Evolutionary conservation across 352 stramenopile genomes (phyloP), one percentile per base, ranked within the genome.

Genomic region (Pythium aphanidermatum): DNA sequence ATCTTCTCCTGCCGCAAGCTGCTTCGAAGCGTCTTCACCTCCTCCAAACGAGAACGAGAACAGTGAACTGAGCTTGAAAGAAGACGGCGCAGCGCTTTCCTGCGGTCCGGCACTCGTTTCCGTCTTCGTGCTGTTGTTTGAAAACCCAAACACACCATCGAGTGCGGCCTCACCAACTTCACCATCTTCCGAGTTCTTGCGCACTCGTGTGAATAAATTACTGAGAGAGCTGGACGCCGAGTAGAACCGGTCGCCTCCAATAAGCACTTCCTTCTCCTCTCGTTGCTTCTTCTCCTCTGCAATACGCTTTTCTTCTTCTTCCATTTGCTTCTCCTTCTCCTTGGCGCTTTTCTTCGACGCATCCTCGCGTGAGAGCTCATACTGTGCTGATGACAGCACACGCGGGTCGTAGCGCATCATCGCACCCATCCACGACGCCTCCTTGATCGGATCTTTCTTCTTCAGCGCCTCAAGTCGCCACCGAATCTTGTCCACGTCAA

Each of bases 101-200:
- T 28, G 19, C 13, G 32, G n/a, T 0, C 47, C 34, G 7, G 16
- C 25, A 4, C 21, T 44, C 13, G 48, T 47, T 20, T 29, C 24
- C 5, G 27, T 45, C 30, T 46, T 46, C 1, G 43, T 1, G 10
- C 46, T 44, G 31, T 52, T 37, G 26, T 54, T 51, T 2, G 53
- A 43, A 23, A 66, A 60, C 2, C 60, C 44, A 60, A 83, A 74
- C 11, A 92, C 68, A 25, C 79, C 79, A 56, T 92, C 79, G 6
- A 92, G 53, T 2, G 79, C 79, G 20, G 79, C 75, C 56, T 92
- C 79, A 10, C 77, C 77, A 44, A 73, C 74, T 23, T 79, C 64
- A 16, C 79, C 79, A 35, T 92, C 79, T 37, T 92, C 79, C 34
- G 79, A 92, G 48, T 92, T 92, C 53, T 82, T 84, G 24, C 79